phyloP scores from a whole-genome alignment of 2,329 filamentous ascomycete species.

The Curvularia sp. region DNA sequence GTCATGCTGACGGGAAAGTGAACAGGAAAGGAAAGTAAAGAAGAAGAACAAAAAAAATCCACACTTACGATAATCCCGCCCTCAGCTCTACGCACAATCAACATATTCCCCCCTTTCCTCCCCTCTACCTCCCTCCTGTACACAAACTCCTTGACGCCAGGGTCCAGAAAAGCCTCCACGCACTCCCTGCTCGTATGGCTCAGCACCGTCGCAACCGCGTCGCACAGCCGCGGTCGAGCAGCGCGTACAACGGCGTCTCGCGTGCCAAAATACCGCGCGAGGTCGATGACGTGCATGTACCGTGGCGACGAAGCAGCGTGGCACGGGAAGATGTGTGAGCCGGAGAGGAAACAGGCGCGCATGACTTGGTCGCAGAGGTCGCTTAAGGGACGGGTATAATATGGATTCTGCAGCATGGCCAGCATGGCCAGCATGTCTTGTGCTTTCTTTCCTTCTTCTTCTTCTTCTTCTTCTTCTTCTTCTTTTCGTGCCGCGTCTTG shows the following conservation, averaged over 20 bases:
- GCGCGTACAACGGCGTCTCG: slow-evolving; percentile 2
- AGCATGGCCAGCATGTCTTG: neutral
- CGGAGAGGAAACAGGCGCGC: neutral
- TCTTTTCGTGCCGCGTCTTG: slow-evolving; percentile 2
- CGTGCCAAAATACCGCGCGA: slow-evolving; percentile 7
- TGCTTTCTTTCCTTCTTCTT: neutral
- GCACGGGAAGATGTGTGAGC: slow-evolving; percentile 4
- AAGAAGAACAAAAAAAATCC: no score
- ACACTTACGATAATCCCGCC: slow-evolving; percentile 17
- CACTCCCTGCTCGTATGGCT: slow-evolving; percentile 21
- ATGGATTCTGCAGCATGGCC: slow-evolving; percentile 11
- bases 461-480: no score
- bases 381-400: slow-evolving; percentile 9
- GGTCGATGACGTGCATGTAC: slow-evolving; percentile 21
- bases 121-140: slow-evolving; percentile 22
- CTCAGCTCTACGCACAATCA: slow-evolving; percentile 17
- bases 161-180: slow-evolving; percentile 24
- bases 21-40: neutral
- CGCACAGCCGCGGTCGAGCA: slow-evolving; percentile 23
- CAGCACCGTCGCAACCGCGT: slow-evolving; percentile 26
- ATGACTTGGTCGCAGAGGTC: slow-evolving; percentile 20
- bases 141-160: slow-evolving; percentile 17
- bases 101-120: neutral
- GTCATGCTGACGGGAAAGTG: no score
- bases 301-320: neutral